Evolutionary conservation across 2,329 filamentous ascomycete species (phyloP), one percentile per base, ranked within the genome.

Genomic region (Beauveria caledonica): DNA sequence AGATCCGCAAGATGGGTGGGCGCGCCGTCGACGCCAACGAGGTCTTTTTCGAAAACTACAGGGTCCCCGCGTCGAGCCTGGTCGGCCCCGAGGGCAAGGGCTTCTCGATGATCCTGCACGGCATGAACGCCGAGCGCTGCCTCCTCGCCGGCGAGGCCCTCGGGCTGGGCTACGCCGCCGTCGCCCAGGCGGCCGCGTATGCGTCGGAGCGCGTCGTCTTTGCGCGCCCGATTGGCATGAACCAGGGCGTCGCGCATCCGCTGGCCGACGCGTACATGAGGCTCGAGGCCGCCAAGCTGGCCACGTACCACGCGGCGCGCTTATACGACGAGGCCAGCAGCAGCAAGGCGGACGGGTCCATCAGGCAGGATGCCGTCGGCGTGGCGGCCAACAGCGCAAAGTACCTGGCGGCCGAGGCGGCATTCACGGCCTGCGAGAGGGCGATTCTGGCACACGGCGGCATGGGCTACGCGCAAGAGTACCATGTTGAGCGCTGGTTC

Each of bases 1-100:
- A 77, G 68, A 95, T 95, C 66, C 86, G 83, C 72, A 95, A 95
- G 71, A 94, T 95, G 89, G 91, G 91, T 9, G 88, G 89, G 0
- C 78, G 89, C 13, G 89, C 89, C 0, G 85, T 95, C 1, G 90
- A 94, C 67, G 89, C 90, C 0, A 95, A 95, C 65, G 89, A 94
- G 69, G 87, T 95, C 1, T 95, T 95, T 72, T 94, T 95, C 69
- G 89, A 94, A 71, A 83, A 86, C 65, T 95, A 92, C 71, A 71
- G 73, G 4, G 83, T 94, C 15, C 83, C 86, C 0, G 79, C 79
- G 0, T 77, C 84, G 45, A 78, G 84, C 0, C 75, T 93, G 0
- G 83, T 95, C 46, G 90, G 90, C 1, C 69, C 82, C 36, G 88
- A 94, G 70, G 85, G 86, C 5, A 80, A 89, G 61, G 90, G 91